A percentile compares a stretch with the other conserved stretches of the same genome.
Conservation (phyloP, 2,329 filamentous ascomycete genomes). For the Nigrospora oryzae region DNA sequence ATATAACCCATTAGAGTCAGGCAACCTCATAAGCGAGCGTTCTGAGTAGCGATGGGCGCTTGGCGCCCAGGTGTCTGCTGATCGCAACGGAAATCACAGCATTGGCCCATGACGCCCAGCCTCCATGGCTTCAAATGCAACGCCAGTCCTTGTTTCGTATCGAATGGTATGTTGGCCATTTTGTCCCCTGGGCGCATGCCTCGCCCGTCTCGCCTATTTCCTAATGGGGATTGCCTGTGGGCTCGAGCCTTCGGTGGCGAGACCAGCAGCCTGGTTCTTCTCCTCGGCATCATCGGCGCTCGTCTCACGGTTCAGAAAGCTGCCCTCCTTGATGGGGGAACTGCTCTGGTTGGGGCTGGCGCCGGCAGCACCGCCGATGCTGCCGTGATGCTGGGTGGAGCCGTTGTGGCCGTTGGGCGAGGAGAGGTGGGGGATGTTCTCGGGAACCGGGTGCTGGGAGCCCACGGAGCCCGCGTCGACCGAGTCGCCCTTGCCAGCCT, state of each 20-base stretch:
- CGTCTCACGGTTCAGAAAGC: constrained; percentile 75
- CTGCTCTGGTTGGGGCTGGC: constrained; percentile 39
- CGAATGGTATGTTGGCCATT: too few relatives aligned
- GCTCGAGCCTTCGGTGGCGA: constrained; percentile 5
- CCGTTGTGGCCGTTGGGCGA: constrained; percentile 70
- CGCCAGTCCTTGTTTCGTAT: too few relatives aligned
- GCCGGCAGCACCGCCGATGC: constrained; percentile 43
- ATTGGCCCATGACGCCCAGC: too few relatives aligned
- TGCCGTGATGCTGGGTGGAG: constrained; percentile 76
- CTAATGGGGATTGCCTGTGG: constrained; percentile 55
- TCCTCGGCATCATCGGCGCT: constrained; percentile 51
- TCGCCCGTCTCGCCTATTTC: constrained; percentile 30
- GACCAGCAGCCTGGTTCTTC: constrained; percentile 25
- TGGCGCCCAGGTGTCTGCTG: too few relatives aligned
- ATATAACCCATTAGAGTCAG: too few relatives aligned
- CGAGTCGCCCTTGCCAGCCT: constrained; percentile 92
- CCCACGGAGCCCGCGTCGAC: constrained; percentile 91
- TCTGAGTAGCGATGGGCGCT: too few relatives aligned
- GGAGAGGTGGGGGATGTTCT: constrained; percentile 87
- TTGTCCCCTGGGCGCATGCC: not conserved
- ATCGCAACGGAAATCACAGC: too few relatives aligned
- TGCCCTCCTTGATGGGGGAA: constrained; percentile 85
- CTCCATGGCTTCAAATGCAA: too few relatives aligned
- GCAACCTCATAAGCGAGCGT: constrained; percentile 2
- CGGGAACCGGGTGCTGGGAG: constrained; percentile 86